Percentiles rank a stretch among this genome's conserved stretches.
These are phyloP conservation scores for Sequoia sempervirens DNA, from an alignment of 75 land plant species.

Conservation along the genomic window DNA sequence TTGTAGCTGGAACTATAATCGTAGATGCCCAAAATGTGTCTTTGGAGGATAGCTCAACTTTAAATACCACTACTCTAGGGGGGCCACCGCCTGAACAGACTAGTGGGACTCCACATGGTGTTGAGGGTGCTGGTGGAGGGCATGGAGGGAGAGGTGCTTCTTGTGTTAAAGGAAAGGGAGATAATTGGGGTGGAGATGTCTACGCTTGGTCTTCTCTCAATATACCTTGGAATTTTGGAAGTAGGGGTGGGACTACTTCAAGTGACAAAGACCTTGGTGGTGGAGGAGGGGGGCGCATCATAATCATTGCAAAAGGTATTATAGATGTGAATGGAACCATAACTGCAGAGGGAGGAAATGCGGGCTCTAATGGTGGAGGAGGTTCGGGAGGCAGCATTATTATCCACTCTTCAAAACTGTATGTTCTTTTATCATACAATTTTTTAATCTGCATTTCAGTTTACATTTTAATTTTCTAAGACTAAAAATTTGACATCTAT, in stretches of 20 bases:
- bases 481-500: background rate
- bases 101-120: conserved; percentile 75
- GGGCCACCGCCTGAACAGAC: conserved; percentile 87
- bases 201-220: conserved; percentile 76
- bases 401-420: conserved; percentile 65
- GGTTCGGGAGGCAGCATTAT: conserved; percentile 96
- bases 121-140: conserved; percentile 94
- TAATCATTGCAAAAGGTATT: conserved; percentile 25
- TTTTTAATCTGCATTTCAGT: background rate
- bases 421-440: conserved; percentile 16
- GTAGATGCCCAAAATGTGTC: conserved; percentile 55
- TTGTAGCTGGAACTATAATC: conserved; percentile 52
- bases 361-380: conserved; percentile 81
- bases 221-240: conserved; percentile 78
- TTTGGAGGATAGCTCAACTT: conserved; percentile 37
- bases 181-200: conserved; percentile 95
- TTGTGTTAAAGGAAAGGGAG: conserved; percentile 69
- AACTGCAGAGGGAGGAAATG: conserved; percentile 87
- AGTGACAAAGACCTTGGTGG: conserved; percentile 75
- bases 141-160: conserved; percentile 96
- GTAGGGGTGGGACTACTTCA: conserved; percentile 79
- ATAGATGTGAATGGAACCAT: conserved; percentile 66
- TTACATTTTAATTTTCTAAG: background rate
- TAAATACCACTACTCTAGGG: conserved; percentile 66
- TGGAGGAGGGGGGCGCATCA: conserved; percentile 77